Conservation (phyloP, 2,329 filamentous ascomycete species). For the Hypomyces rosellus region DNA sequence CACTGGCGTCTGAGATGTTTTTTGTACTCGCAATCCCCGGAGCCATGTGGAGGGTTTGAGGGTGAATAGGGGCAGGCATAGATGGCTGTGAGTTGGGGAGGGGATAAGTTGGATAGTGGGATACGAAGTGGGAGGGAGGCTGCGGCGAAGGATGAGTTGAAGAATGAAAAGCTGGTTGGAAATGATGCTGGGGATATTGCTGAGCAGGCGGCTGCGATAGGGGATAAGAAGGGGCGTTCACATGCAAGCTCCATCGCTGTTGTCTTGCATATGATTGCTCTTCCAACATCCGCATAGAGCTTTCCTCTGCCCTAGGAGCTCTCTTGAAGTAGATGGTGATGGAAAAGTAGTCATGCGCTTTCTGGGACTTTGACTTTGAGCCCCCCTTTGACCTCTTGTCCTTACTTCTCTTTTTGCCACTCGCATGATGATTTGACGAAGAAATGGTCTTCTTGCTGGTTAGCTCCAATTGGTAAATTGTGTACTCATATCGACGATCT, state of each 20-base stretch:
- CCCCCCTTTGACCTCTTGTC: slow-evolving; percentile 6
- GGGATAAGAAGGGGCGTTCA: neutral
- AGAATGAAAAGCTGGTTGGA: neutral
- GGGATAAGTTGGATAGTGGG: neutral
- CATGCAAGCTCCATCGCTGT: neutral
- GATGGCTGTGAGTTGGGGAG: neutral
- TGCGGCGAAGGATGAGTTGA: neutral
- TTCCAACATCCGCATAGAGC: slow-evolving; percentile 23
- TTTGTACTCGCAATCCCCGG: neutral
- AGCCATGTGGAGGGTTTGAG: too few species aligned
- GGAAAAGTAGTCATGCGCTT: slow-evolving; percentile 31
- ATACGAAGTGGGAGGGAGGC: neutral
- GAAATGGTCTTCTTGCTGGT: slow-evolving; percentile 24
- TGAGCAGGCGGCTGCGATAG: neutral
- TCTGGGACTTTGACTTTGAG: slow-evolving; percentile 23
- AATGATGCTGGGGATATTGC: neutral
- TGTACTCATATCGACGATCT: slow-evolving; percentile 34
- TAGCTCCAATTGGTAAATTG: slow-evolving; percentile 40
- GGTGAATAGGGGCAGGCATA: neutral
- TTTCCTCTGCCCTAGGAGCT: slow-evolving; percentile 27
- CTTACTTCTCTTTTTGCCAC: slow-evolving; percentile 14
- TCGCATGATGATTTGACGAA: slow-evolving; percentile 11
- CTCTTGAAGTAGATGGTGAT: slow-evolving; percentile 43
- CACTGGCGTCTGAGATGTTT: neutral
- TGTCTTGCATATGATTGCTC: slow-evolving; percentile 13